Conservation (phyloP, 371 early-diverging fungal genomes). For the Haplosporangium sp. region DNA sequence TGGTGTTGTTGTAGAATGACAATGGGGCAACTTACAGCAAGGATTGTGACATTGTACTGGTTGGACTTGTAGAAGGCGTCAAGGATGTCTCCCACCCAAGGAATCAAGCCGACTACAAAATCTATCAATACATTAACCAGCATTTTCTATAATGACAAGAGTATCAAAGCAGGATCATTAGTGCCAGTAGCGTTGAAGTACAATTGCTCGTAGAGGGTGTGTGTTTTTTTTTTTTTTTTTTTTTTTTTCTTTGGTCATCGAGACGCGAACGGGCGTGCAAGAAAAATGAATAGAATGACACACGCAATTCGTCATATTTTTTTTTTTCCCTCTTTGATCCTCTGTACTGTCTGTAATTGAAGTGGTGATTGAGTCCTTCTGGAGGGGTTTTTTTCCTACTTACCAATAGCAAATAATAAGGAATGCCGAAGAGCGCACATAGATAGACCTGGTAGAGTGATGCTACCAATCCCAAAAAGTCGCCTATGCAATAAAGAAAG, state of each 20-base stretch:
- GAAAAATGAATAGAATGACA: background rate
- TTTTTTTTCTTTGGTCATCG: background rate
- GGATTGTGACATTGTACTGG: conserved; percentile 44
- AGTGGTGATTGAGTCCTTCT: background rate
- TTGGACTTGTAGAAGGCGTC: conserved; percentile 50
- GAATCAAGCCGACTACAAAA: conserved; percentile 35
- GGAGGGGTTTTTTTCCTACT: background rate
- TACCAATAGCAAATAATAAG: conserved; percentile 34
- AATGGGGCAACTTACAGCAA: conserved; percentile 14
- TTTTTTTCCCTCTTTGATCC: background rate
- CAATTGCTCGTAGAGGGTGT: too few relatives aligned
- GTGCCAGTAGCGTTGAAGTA: background rate
- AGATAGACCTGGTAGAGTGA: conserved; percentile 43
- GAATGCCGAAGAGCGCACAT: conserved; percentile 35
- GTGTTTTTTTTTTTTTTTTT: background rate
- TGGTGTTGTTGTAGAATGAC: background rate
- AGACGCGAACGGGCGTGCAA: background rate
- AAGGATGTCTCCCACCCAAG: conserved; percentile 47
- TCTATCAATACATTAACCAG: conserved; percentile 38
- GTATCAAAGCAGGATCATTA: background rate
- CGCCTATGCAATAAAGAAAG: conserved; percentile 17
- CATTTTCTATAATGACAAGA: conserved; percentile 26
- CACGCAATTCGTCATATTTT: background rate
- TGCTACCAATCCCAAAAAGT: conserved; percentile 40
- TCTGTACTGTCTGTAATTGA: background rate